Base-by-base conservation (phyloP, 805 yeast genomes). In the Wickerhamiella brachini region DNA sequence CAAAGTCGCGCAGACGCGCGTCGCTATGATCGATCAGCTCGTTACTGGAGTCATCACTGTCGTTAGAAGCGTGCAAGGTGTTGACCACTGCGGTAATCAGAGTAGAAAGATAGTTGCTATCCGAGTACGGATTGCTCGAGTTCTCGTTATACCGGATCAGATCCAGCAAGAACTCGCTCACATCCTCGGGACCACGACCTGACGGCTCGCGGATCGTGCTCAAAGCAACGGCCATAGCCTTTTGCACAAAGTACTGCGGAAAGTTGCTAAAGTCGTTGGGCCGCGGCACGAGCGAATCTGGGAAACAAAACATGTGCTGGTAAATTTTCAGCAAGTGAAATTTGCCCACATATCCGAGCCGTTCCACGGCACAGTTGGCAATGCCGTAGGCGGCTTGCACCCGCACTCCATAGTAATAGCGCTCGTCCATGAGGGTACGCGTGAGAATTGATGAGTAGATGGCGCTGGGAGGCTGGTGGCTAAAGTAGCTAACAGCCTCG, bases 341-440 rank as follows among this genome's bases (percentile, higher is more conserved):
- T 58, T 83, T 71, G 0, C 97, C 97, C 26, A 83, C 69, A 63
- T 76, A 85, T n/a, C 74, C 73, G 42, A 78, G 72, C 12, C 76
- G 78, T 37, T 75, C 76, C 22, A 69, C 77, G 0, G 95, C 82
- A 49, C 79, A 72, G n/a, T 67, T 73, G 0, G 89, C 82, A 44
- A 93, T 70, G 0, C 93, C 93, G 45, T 69, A 65, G 0, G 95
- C 94, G 1, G 98, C 97, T 51, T 86, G 94, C 17, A 80, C 74
- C 52, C 99, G 72, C 0, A 93, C 79, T 2, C 97, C 97, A 65
- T 85, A 88, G 62, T 79, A 90, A 62, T 93, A 93, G 41, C 96
- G 71, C 5, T 73, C 62, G 63, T 93, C 99, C 77, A 89, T 73
- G 3, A 86, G 65, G 0, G 97, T 89, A 49, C 97, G 71, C 2